Conservation (phyloP, 2,329 filamentous ascomycete species). For the Penicillium italicum region DNA sequence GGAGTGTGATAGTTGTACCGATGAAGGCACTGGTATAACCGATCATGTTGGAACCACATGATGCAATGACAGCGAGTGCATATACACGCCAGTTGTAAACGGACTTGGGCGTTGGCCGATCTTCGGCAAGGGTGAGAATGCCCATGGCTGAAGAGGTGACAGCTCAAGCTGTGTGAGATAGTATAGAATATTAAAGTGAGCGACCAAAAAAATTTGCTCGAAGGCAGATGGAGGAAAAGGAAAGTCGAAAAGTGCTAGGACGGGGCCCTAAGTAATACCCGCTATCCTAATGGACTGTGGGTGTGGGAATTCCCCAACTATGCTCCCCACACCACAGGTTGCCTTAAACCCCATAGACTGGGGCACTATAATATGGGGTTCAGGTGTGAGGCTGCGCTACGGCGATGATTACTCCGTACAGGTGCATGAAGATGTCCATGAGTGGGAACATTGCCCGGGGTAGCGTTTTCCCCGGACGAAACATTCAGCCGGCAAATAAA, state of each 20-base stretch:
- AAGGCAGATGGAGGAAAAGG: constrained; percentile 7
- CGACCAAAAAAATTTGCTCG: not conserved
- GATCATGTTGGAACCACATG: constrained; percentile 57
- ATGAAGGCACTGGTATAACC: constrained; percentile 71
- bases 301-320: constrained; percentile 21
- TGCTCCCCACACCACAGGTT: constrained; percentile 28
- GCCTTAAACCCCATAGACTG: constrained; percentile 25
- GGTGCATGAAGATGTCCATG: constrained; percentile 11
- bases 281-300: constrained; percentile 13
- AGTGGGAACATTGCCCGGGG: constrained; percentile 26
- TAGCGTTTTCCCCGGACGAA: constrained; percentile 33
- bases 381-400: constrained; percentile 18
- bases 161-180: constrained; percentile 3
- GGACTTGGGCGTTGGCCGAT: constrained; percentile 52
- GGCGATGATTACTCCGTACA: constrained; percentile 12
- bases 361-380: constrained; percentile 31
- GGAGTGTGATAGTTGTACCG: constrained; percentile 67
- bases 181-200: not conserved
- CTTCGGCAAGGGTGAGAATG: constrained; percentile 39
- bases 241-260: constrained; percentile 11
- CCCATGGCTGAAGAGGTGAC: constrained; percentile 25
- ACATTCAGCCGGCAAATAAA: constrained; percentile 29
- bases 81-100: constrained; percentile 62
- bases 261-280: constrained; percentile 20
- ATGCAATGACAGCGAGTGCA: constrained; percentile 51